phyloP scores from a whole-genome alignment of 2,329 filamentous ascomycete genomes.

The Trematosphaeria pertusa region DNA sequence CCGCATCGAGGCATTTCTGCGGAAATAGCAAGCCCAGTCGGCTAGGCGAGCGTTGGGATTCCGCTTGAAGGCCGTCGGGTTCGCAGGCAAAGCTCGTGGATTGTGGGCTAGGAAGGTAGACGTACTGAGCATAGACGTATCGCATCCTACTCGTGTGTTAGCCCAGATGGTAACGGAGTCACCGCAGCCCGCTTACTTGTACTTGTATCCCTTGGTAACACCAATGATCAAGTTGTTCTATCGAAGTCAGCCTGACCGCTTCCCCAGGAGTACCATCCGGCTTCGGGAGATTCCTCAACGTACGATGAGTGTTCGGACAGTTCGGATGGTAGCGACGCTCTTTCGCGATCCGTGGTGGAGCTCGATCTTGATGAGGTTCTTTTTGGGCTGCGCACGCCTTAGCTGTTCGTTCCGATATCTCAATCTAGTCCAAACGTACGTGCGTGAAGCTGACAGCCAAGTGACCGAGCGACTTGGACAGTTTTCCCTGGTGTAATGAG shows the following conservation, averaged over 20 bases:
- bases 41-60: too few species aligned
- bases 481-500: conserved; percentile 72
- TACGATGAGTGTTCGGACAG: conserved; percentile 91
- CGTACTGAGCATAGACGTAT: conserved; percentile 93
- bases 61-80: too few species aligned
- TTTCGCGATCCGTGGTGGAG: conserved; percentile 98
- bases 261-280: conserved; percentile 1
- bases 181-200: conserved; percentile 66
- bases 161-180: neutral
- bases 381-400: conserved; percentile 63
- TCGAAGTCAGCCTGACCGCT: conserved; percentile 28
- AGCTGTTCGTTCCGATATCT: conserved; percentile 17
- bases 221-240: conserved; percentile 94
- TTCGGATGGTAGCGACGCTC: conserved; percentile 96
- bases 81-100: too few species aligned
- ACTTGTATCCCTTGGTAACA: conserved; percentile 99
- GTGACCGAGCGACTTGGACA: conserved; percentile 95
- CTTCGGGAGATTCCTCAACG: conserved; percentile 21
- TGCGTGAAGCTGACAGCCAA: conserved; percentile 94
- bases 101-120: too few species aligned
- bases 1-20: too few species aligned
- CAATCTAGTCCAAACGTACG: conserved; percentile 33
- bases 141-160: conserved; percentile 70
- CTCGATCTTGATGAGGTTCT: conserved; percentile 91
- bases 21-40: too few species aligned